These are phyloP conservation scores for Carex cristatella DNA, from an alignment of 176 grass and related monocot genomes.

Conservation along the genomic window DNA sequence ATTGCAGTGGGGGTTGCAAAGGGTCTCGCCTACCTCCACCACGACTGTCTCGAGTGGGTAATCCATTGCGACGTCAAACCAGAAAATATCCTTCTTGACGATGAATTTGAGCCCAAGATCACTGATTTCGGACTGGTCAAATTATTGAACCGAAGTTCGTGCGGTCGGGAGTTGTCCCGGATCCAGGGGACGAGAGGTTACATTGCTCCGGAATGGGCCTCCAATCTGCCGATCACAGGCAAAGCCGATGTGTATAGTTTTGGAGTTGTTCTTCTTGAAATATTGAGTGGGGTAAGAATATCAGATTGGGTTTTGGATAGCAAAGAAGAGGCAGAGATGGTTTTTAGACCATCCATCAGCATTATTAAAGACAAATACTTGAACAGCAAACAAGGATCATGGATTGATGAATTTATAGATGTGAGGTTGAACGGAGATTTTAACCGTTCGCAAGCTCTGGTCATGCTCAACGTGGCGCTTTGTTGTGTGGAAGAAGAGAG, in stretches of 20 bases:
- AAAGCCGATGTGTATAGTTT: slow-evolving; percentile 58
- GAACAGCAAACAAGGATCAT: slow-evolving; percentile 17
- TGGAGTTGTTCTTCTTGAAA: slow-evolving; percentile 45
- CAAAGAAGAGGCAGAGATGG: slow-evolving; percentile 17
- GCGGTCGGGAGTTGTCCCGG: slow-evolving; percentile 14
- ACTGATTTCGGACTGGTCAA: slow-evolving; percentile 62
- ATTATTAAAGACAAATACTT: slow-evolving; percentile 31
- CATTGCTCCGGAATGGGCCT: slow-evolving; percentile 56
- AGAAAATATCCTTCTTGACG: slow-evolving; percentile 51
- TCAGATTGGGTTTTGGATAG: slow-evolving; percentile 24
- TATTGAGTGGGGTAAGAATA: slow-evolving; percentile 34
- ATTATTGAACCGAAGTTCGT: slow-evolving; percentile 18
- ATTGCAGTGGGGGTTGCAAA: slow-evolving; percentile 34
- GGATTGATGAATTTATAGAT: slow-evolving; percentile 38
- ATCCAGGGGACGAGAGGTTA: slow-evolving; percentile 57
- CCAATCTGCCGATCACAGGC: slow-evolving; percentile 41
- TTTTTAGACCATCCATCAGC: neutral
- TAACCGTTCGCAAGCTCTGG: slow-evolving; percentile 18
- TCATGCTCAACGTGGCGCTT: slow-evolving; percentile 31
- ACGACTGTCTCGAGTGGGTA: slow-evolving; percentile 68
- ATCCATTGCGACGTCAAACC: slow-evolving; percentile 60
- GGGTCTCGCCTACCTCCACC: slow-evolving; percentile 42
- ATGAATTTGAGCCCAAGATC: slow-evolving; percentile 43
- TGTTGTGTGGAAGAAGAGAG: slow-evolving; percentile 43
- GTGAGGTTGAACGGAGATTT: slow-evolving; percentile 28